These are phyloP conservation scores for Senecio squalidus DNA, from an alignment of 140 eudicot species.

Conservation along the genomic window DNA sequence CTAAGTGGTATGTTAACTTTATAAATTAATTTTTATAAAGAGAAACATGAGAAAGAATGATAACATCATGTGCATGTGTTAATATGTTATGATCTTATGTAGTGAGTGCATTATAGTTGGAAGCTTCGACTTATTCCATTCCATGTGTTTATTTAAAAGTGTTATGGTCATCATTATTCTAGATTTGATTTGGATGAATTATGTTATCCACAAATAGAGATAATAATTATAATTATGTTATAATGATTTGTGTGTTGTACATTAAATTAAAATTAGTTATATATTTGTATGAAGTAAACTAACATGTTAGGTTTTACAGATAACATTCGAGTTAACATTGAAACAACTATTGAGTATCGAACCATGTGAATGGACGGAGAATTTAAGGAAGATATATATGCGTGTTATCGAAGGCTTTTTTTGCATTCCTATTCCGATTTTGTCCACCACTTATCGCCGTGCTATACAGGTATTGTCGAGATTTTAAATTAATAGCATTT, in stretches of 20 bases:
- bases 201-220: slow-evolving; percentile 6
- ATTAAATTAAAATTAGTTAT: background rate
- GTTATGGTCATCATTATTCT: slow-evolving; percentile 25
- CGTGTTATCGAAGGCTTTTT: slow-evolving; percentile 94
- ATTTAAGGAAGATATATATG: slow-evolving; percentile 75
- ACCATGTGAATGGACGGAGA: slow-evolving; percentile 90
- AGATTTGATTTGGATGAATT: slow-evolving; percentile 35
- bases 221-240: background rate
- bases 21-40: background rate
- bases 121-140: slow-evolving; percentile 22
- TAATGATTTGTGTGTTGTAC: background rate
- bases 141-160: slow-evolving; percentile 22
- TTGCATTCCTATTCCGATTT: slow-evolving; percentile 57
- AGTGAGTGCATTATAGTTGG: slow-evolving; percentile 21
- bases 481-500: background rate
- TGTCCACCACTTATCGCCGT: slow-evolving; percentile 64
- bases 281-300: background rate
- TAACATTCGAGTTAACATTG: slow-evolving; percentile 72
- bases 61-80: slow-evolving; percentile 32
- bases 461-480: slow-evolving; percentile 54
- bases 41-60: slow-evolving; percentile 22
- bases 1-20: too few relatives aligned
- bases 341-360: slow-evolving; percentile 91
- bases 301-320: slow-evolving; percentile 35
- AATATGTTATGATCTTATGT: slow-evolving; percentile 13